A percentile compares a stretch with the other conserved stretches of the same genome.
These are phyloP conservation scores for Ganoderma leucocontextum DNA, from an alignment of 1,284 basidiomycete species.

Conservation along the genomic window DNA sequence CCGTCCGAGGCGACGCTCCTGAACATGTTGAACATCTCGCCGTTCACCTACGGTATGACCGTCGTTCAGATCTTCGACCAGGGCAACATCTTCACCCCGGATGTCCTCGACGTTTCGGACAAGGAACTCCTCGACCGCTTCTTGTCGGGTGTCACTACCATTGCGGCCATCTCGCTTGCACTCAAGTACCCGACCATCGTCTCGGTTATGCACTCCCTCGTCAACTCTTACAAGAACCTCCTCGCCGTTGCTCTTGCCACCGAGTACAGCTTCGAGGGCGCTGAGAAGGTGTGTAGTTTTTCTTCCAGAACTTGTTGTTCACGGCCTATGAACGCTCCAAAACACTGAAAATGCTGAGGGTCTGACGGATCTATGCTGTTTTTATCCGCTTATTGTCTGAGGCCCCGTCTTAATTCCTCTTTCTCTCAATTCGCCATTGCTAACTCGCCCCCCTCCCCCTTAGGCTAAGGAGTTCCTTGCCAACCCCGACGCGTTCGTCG, in stretches of 20 bases:
- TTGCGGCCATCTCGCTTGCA: conserved; percentile 96
- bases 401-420: conserved; percentile 27
- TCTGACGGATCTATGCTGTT: conserved; percentile 56
- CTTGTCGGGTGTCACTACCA: conserved; percentile 92
- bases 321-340: conserved; percentile 50
- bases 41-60: conserved; percentile 99
- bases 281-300: conserved; percentile 81
- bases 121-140: conserved; percentile 91
- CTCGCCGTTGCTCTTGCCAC: conserved; percentile 91
- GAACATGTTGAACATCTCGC: conserved; percentile 99
- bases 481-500: conserved; percentile 96
- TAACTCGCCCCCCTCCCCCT: conserved; percentile 35
- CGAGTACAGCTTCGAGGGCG: conserved; percentile 95
- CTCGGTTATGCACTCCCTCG: conserved; percentile 92
- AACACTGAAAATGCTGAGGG: conserved; percentile 88
- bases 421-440: conserved; percentile 35
- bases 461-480: conserved; percentile 96
- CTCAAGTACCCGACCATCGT: conserved; percentile 96
- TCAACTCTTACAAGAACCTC: conserved; percentile 99
- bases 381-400: conserved; percentile 44
- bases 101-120: conserved; percentile 96
- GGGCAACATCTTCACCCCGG: conserved; percentile 90
- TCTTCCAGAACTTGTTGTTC: conserved; percentile 19
- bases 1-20: conserved; percentile 96
- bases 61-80: conserved; percentile 94